Base-by-base conservation (phyloP, 1,139 yeast genomes). In the Diutina catenulata region DNA sequence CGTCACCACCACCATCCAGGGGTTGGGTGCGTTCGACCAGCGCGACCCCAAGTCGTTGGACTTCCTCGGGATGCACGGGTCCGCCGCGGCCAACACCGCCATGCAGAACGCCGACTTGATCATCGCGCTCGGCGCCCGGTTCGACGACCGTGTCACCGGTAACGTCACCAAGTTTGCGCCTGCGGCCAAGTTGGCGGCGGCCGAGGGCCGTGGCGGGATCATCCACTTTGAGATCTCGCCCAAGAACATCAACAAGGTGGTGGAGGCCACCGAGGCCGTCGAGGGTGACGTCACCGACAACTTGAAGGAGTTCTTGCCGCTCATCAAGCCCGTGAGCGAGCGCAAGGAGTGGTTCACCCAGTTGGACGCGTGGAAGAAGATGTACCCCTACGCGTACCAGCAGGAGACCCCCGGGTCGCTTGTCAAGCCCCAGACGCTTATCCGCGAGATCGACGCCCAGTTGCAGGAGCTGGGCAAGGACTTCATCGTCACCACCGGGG, bases 41-140 rank as follows among this genome's bases (percentile, higher is more conserved):
- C 75, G 73, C 45, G 95, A 88, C 62, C 78, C 80, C 47, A 87
- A 87, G 61, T 79, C 96, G 23, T 65, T 91, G 47, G 95, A 88
- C 60, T 84, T 91, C 93, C 73, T 91, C 49, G 98, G 98, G 52
- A 91, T 91, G 98, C 98, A 91, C 61, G 98, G 98, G 47, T 73
- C 79, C 44, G 96, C 91, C 37, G 88, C 88, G 50, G 98, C 98
- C 49, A 91, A 91, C 68, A 60, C 83, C 51, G 94, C 97, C 36
- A 80, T 91, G 51, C 98, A 91, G 65, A 70, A 75, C 42, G 95
- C 98, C 32, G 98, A 91, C 61, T 67, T 91, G 52, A 84, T 91
- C 54, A 66, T 91, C 49, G 97, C 97, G 18, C 70, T 91, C 38
- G 98, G 98, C 56, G 95, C 97, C 33, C 76, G 98, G 58, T 91